Evolutionary conservation across 192 early-diverging fungal species (phyloP).

Genomic region (Coemansia sp.): DNA sequence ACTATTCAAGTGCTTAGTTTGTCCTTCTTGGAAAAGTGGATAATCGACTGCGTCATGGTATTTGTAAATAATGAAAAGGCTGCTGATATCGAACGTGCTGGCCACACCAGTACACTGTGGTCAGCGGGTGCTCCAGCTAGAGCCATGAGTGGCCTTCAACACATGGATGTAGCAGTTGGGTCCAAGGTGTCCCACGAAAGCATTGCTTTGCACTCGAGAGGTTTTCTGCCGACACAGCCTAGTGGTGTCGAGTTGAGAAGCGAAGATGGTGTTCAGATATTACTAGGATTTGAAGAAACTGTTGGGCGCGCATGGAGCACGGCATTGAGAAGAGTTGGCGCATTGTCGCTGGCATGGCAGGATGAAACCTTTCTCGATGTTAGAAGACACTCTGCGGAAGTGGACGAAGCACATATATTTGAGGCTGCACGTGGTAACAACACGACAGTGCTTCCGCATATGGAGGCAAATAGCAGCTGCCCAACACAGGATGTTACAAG

Average conservation of each 20-base stretch:
- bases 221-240: not conserved
- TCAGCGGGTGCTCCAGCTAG: not conserved
- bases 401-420: constrained; percentile 30
- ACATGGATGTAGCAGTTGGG: constrained; percentile 2
- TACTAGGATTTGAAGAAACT: constrained; percentile 29
- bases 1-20: no score
- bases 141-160: not conserved
- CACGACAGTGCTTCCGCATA: not conserved
- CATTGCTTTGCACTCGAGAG: not conserved
- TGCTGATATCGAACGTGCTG: not conserved
- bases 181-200: not conserved
- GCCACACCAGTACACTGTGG: not conserved
- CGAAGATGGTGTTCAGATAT: constrained; percentile 42
- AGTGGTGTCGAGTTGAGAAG: constrained; percentile 9
- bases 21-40: no score
- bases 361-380: constrained; percentile 8
- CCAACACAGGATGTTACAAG: not conserved
- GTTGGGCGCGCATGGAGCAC: constrained; percentile 32
- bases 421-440: constrained; percentile 7
- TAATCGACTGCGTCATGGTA: not conserved
- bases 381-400: not conserved
- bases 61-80: not conserved
- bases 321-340: constrained; percentile 34
- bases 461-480: not conserved
- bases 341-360: constrained; percentile 46